Evolutionary conservation across 768 basidiomycete species (phyloP).

Genomic region (Lyophyllum atratum): DNA sequence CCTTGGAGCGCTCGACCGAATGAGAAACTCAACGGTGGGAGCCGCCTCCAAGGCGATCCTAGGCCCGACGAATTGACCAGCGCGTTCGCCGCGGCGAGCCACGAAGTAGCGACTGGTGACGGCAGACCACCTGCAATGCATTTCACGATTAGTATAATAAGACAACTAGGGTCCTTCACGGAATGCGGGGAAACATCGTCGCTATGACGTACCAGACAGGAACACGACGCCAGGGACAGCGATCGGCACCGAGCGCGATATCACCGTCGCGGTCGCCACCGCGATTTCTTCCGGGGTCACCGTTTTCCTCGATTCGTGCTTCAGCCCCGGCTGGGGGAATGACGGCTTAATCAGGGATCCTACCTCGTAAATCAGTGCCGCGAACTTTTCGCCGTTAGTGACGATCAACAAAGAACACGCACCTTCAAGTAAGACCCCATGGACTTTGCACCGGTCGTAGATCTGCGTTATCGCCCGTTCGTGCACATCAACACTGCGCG

Average conservation of each 20-base stretch:
- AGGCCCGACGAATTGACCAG: conserved; percentile 34
- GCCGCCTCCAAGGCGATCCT: conserved; percentile 35
- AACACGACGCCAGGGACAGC: conserved; percentile 52
- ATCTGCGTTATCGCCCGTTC: conserved; percentile 46
- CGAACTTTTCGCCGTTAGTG: neutral
- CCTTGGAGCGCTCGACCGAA: conserved; percentile 54
- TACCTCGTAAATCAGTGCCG: conserved; percentile 14
- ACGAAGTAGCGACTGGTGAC: conserved; percentile 39
- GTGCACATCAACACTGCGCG: conserved; percentile 47
- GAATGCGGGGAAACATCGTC: conserved; percentile 2
- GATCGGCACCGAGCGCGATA: conserved; percentile 46
- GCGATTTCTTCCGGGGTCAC: conserved; percentile 43
- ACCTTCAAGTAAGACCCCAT: conserved; percentile 54
- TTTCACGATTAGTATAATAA: neutral
- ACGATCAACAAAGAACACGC: neutral
- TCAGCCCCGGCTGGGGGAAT: conserved; percentile 50
- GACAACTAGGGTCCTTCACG: neutral
- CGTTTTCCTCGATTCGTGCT: conserved; percentile 37
- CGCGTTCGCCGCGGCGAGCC: conserved; percentile 42
- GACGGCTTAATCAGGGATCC: conserved; percentile 54
- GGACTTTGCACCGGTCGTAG: conserved; percentile 43
- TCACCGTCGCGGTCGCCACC: conserved; percentile 44
- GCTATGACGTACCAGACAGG: conserved; percentile 41
- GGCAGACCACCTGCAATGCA: conserved; percentile 40
- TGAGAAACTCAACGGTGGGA: conserved; percentile 50